Conservation (phyloP, 2,329 filamentous ascomycete species). For the Curvularia spicifera region DNA sequence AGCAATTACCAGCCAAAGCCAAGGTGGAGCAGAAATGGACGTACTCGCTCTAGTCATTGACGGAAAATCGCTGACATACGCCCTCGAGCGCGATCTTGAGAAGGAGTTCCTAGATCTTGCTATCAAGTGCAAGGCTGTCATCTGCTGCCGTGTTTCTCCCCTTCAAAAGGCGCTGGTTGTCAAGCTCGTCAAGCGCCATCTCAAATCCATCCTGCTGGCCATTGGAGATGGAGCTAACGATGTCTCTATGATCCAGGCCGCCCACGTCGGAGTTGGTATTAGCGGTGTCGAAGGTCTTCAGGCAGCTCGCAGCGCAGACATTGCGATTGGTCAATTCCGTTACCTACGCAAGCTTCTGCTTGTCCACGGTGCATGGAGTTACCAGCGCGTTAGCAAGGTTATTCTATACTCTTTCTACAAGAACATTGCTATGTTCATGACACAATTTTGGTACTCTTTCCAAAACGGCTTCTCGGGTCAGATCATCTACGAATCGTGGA, state of each 20-base stretch:
- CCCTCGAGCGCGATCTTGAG: conserved; percentile 91
- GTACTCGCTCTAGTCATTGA: conserved; percentile 92
- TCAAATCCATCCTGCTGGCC: conserved; percentile 88
- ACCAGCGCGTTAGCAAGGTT: conserved; percentile 94
- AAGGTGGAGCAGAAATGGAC: conserved; percentile 78
- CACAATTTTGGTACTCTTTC: conserved; percentile 98
- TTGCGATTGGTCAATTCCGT: conserved; percentile 94
- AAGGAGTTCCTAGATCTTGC: conserved; percentile 92
- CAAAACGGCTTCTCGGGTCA: conserved; percentile 98
- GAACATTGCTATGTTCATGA: conserved; percentile 98
- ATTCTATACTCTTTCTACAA: conserved; percentile 99
- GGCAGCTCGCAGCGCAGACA: conserved; percentile 92
- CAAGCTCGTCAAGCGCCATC: conserved; percentile 94
- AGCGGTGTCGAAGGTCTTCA: conserved; percentile 96
- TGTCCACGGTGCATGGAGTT: conserved; percentile 97
- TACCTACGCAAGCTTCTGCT: conserved; percentile 92
- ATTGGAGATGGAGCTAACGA: conserved; percentile 98
- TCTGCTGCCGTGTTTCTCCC: conserved; percentile 94
- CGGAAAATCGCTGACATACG: conserved; percentile 91
- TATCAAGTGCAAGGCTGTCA: conserved; percentile 96
- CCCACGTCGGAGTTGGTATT: conserved; percentile 96
- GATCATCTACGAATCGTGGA: conserved; percentile 99
- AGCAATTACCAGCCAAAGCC: conserved; percentile 83
- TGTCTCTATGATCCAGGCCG: conserved; percentile 99
- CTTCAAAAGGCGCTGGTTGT: conserved; percentile 97